phyloP scores from a whole-genome alignment of 1,284 basidiomycete genomes.

The Cryptococcus sp. region DNA sequence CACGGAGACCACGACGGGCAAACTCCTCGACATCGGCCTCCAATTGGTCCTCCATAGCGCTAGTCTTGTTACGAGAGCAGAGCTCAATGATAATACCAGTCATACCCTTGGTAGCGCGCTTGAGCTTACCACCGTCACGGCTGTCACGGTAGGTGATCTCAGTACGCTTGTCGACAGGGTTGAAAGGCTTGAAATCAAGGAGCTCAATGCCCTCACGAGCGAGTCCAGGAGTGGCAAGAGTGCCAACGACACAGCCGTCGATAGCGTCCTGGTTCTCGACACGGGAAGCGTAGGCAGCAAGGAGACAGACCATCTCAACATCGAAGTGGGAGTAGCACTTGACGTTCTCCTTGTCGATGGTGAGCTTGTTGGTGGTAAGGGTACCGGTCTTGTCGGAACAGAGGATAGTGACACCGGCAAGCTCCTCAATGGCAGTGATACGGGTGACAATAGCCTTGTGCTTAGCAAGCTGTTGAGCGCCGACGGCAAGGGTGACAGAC shows the following conservation, averaged over 20 bases:
- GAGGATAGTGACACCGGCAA: constrained; percentile 94
- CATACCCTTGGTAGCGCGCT: constrained; percentile 99
- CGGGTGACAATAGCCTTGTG: constrained; percentile 98
- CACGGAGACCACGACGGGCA: constrained; percentile 93
- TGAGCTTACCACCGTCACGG: constrained; percentile 80
- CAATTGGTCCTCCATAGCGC: constrained; percentile 83
- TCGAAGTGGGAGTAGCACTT: constrained; percentile 88
- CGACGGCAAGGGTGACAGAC: constrained; percentile 94
- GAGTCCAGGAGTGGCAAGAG: constrained; percentile 69
- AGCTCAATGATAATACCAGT: constrained; percentile 94
- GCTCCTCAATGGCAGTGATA: constrained; percentile 96
- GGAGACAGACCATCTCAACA: constrained; percentile 85
- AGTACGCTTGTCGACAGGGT: constrained; percentile 98
- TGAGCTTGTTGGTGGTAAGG: constrained; percentile 97
- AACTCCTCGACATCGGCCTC: constrained; percentile 96
- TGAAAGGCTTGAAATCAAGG: constrained; percentile 98
- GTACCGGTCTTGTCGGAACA: constrained; percentile 98
- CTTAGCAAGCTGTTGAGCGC: constrained; percentile 96
- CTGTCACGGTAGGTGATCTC: constrained; percentile 97
- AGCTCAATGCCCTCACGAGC: constrained; percentile 93
- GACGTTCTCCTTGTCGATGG: constrained; percentile 91
- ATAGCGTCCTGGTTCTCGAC: constrained; percentile 99
- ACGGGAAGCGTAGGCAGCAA: constrained; percentile 93
- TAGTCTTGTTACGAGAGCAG: constrained; percentile 95
- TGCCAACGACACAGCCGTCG: constrained; percentile 80